Conservation (phyloP, 768 basidiomycete genomes). For the Sarcomyxa edulis region DNA sequence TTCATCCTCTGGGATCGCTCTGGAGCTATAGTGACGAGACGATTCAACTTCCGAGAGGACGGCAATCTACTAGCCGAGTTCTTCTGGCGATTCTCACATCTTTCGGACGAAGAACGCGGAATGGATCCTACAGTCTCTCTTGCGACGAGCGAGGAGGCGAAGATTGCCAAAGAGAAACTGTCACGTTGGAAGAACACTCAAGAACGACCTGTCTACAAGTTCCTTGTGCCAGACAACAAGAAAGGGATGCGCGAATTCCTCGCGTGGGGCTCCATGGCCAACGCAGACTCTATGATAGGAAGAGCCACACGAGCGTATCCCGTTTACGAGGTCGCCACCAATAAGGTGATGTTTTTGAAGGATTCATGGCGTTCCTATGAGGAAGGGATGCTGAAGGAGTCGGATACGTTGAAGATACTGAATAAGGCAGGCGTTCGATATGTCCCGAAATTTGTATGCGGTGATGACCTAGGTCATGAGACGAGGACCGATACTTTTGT, state of each 20-base stretch:
- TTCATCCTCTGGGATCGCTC: slow-evolving; percentile 27
- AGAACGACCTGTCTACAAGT: slow-evolving; percentile 8
- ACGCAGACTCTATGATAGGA: slow-evolving; percentile 11
- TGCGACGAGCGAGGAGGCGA: slow-evolving; percentile 7
- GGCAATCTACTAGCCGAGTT: slow-evolving; percentile 19
- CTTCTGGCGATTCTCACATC: slow-evolving; percentile 20
- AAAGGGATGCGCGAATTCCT: slow-evolving; percentile 5
- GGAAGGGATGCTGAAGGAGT: slow-evolving; percentile 10
- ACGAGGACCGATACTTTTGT: slow-evolving; percentile 7
- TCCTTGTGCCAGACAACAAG: slow-evolving; percentile 9
- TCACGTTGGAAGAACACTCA: too few relatives aligned
- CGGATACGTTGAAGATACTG: slow-evolving; percentile 13
- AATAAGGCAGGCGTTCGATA: slow-evolving; percentile 9
- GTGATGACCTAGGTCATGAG: slow-evolving; percentile 21
- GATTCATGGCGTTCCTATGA: slow-evolving; percentile 19
- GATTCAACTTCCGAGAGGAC: slow-evolving; percentile 17
- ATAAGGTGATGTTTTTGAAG: slow-evolving; percentile 17
- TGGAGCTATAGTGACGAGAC: slow-evolving; percentile 22
- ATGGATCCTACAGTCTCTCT: slow-evolving; percentile 18
- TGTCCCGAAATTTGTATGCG: slow-evolving; percentile 20
- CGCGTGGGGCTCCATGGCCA: slow-evolving; percentile 10
- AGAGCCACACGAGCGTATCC: slow-evolving; percentile 14
- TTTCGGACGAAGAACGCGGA: slow-evolving; percentile 14
- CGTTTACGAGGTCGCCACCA: slow-evolving; percentile 9
- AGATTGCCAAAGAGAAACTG: slow-evolving; percentile 7